Evolutionary conservation across 768 basidiomycete species (phyloP).

Genomic region (Lactarius quietus): DNA sequence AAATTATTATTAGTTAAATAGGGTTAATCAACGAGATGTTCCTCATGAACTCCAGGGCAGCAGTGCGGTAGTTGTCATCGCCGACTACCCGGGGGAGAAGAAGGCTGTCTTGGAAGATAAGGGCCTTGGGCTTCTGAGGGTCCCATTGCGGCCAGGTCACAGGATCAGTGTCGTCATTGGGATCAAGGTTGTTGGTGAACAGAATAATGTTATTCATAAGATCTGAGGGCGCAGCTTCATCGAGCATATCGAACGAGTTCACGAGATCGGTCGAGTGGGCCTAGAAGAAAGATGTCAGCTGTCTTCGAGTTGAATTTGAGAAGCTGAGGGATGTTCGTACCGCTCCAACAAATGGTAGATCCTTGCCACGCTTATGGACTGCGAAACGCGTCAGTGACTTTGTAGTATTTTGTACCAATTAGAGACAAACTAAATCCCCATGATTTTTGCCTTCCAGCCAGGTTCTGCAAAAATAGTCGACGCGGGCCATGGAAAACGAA

Average conservation of each 20-base stretch:
- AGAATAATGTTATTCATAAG: conserved; percentile 21
- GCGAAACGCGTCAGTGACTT: neutral
- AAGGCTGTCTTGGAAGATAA: conserved; percentile 11
- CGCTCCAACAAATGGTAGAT: conserved; percentile 17
- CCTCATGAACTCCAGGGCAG: conserved; percentile 10
- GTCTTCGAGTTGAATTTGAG: neutral
- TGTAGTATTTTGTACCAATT: neutral
- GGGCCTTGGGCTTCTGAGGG: conserved; percentile 11
- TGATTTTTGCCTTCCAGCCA: conserved; percentile 15
- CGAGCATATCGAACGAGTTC: conserved; percentile 14
- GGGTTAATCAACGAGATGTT: conserved; percentile 21
- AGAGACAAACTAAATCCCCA: conserved; percentile 22
- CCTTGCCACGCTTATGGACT: conserved; percentile 25
- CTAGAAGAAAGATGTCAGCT: conserved; percentile 5
- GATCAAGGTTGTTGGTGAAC: conserved; percentile 22
- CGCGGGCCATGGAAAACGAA: conserved; percentile 25
- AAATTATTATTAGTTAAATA: conserved; percentile 7
- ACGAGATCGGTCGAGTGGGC: conserved; percentile 16
- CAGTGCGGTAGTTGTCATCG: conserved; percentile 20
- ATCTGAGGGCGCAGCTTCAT: neutral
- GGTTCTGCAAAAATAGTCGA: conserved; percentile 18
- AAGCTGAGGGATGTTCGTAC: neutral
- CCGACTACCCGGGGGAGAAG: conserved; percentile 6
- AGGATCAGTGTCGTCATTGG: conserved; percentile 13
- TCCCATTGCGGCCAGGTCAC: conserved; percentile 24